Base-by-base conservation (phyloP, 345 rosid species). In the Euclidium syriacum region DNA sequence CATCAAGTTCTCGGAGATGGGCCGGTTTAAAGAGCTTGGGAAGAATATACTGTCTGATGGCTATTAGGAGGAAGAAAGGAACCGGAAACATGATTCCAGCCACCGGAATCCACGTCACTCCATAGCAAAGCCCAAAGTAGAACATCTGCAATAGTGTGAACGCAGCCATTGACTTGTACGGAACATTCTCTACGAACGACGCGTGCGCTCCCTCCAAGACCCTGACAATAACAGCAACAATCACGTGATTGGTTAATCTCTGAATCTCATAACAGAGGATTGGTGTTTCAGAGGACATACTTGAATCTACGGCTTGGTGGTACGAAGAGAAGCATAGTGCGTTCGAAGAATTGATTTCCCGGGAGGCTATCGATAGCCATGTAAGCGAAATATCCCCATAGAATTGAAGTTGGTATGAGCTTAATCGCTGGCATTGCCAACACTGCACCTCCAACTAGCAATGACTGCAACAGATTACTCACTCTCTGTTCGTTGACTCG, bases 291-390 rank as follows among this genome's bases (percentile, higher is more conserved):
- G 58, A 55, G 9, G 6, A 48, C 19, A 23, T 52, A 66, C 98
- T 83, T 88, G 90, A 80, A 83, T 43, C 83, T 83, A 34, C 90
- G 77, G 57, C 75, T 62, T 7, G 90, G 78, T 29, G 75, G 26
- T 30, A 84, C 73, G 58, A 88, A 83, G 17, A 91, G 90, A 30
- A 91, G 80, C 59, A 83, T 73, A 10, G 80, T 61, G 19, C 98
- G 79, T 65, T 88, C 96, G 79, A 90, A 91, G 70, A 88, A 91
- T 7, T 88, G 96, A 67, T 88, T 91, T 4, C 98, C 96, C 0
- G 88, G 95, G 11, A 91, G 94, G 69, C 95, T 88, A 73, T 91
- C 96, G 3, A 91, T 78, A 20, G 98, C 95, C 98, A 91, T 88
- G 73, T 81, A 86, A 2, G 91, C 88, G 2, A 91, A 91, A 60